Evolutionary conservation across 2,329 filamentous ascomycete species (phyloP).

Genomic region (Tolypocladium album): DNA sequence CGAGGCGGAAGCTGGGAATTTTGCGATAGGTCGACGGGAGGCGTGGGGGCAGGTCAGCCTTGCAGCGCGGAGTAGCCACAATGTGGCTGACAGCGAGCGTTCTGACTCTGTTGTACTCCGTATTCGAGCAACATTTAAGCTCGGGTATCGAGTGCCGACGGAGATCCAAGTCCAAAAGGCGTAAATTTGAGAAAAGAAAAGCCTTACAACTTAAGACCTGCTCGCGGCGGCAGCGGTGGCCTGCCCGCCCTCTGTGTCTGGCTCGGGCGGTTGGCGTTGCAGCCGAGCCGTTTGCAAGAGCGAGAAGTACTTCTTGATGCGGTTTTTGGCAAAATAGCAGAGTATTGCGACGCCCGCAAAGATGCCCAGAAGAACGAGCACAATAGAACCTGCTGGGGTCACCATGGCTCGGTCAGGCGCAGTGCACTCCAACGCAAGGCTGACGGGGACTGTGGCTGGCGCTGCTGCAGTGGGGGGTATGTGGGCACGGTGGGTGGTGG

Average conservation of each 20-base stretch:
- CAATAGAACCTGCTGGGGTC: slow-evolving; percentile 12
- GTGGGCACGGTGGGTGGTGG: background rate
- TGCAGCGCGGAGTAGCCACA: background rate
- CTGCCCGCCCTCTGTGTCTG: background rate
- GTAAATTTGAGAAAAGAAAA: background rate
- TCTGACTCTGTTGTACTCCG: too few relatives aligned
- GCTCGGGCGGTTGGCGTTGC: background rate
- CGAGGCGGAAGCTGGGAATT: background rate
- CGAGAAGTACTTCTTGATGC: slow-evolving; percentile 19
- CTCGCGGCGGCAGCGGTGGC: background rate
- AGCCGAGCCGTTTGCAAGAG: slow-evolving; percentile 5
- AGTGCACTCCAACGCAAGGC: background rate
- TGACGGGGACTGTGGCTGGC: background rate
- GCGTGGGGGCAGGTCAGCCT: background rate
- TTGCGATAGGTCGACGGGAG: background rate
- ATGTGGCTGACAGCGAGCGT: background rate
- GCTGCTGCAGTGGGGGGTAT: background rate
- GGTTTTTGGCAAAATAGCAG: slow-evolving; percentile 16
- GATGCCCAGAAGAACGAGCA: slow-evolving; percentile 20
- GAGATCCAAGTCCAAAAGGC: too few relatives aligned
- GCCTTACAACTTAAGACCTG: background rate
- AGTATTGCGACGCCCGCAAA: slow-evolving; percentile 16
- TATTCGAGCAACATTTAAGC: background rate
- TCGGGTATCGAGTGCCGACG: too few relatives aligned
- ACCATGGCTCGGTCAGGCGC: slow-evolving; percentile 2